A percentile compares a stretch with the other conserved stretches of the same genome.
phyloP scores from a whole-genome alignment of 345 rosid genomes.

The Excoecaria agallocha region DNA sequence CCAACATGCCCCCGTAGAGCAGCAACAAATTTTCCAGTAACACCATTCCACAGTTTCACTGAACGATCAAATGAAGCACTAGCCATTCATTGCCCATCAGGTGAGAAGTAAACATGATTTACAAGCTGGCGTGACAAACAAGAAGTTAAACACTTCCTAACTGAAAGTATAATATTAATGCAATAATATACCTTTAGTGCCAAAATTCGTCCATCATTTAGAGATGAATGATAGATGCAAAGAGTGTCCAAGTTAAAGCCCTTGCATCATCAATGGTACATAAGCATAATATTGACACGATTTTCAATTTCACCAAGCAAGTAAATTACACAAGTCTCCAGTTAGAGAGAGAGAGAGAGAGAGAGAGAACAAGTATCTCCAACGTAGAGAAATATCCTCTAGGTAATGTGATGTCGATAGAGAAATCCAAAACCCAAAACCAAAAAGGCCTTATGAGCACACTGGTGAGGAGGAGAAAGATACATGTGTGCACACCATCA shows the following conservation, averaged over 20 bases:
- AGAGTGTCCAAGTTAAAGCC: neutral
- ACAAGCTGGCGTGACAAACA: no score
- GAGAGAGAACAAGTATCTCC: neutral
- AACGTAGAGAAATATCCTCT: neutral
- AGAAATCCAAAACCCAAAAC: neutral
- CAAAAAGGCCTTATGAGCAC: neutral
- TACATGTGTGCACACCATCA: neutral
- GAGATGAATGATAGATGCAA: neutral
- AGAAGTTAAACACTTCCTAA: neutral
- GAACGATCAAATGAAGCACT: slow-evolving; percentile 97
- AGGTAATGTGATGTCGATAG: neutral
- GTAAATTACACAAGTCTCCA: neutral
- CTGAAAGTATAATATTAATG: neutral
- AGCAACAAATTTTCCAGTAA: slow-evolving; percentile 79
- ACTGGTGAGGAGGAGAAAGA: neutral
- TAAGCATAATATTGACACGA: neutral
- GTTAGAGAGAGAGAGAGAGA: neutral
- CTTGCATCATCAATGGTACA: neutral
- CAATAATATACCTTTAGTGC: no score
- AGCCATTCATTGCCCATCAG: slow-evolving; percentile 94
- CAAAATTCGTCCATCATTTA: neutral
- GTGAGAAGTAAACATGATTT: slow-evolving; percentile 92
- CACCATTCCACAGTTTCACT: slow-evolving; percentile 89
- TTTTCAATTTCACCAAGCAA: neutral
- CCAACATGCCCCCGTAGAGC: slow-evolving; percentile 91